These are phyloP conservation scores for Monilinia fructigena DNA, from an alignment of 2,329 filamentous ascomycete genomes.

Conservation along the genomic window DNA sequence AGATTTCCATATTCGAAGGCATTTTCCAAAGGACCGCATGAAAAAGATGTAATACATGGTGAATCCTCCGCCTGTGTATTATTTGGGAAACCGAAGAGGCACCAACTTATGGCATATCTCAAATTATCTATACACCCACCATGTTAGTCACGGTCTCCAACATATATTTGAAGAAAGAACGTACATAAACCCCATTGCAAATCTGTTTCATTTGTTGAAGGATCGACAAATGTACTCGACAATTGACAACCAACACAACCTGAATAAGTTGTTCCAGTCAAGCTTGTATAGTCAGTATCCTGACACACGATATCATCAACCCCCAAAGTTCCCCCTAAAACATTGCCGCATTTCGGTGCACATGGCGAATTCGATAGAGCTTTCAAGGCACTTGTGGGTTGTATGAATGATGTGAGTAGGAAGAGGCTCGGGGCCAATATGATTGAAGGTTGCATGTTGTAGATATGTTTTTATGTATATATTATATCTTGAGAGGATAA, in stretches of 20 bases:
- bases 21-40: slow-evolving; percentile 50
- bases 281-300: slow-evolving; percentile 27
- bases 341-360: slow-evolving; percentile 37
- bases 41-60: slow-evolving; percentile 54
- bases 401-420: slow-evolving; percentile 29
- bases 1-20: slow-evolving; percentile 53
- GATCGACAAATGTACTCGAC: slow-evolving; percentile 48
- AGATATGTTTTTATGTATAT: slow-evolving; percentile 3
- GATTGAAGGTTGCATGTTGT: slow-evolving; percentile 32
- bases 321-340: slow-evolving; percentile 31
- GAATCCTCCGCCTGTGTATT: slow-evolving; percentile 45
- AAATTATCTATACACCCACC: slow-evolving; percentile 51
- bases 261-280: slow-evolving; percentile 30
- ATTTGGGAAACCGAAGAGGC: slow-evolving; percentile 52
- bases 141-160: background rate
- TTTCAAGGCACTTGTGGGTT: slow-evolving; percentile 30
- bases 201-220: slow-evolving; percentile 49
- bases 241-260: slow-evolving; percentile 37
- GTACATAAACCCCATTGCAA: slow-evolving; percentile 55
- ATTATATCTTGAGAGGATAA: slow-evolving; percentile 7
- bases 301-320: slow-evolving; percentile 36
- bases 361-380: slow-evolving; percentile 34
- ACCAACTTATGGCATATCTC: slow-evolving; percentile 55
- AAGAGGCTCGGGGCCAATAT: slow-evolving; percentile 27
- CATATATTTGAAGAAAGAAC: slow-evolving; percentile 35